phyloP scores from a whole-genome alignment of 176 grass and related monocot genomes.

The Saccharum officinarum region DNA sequence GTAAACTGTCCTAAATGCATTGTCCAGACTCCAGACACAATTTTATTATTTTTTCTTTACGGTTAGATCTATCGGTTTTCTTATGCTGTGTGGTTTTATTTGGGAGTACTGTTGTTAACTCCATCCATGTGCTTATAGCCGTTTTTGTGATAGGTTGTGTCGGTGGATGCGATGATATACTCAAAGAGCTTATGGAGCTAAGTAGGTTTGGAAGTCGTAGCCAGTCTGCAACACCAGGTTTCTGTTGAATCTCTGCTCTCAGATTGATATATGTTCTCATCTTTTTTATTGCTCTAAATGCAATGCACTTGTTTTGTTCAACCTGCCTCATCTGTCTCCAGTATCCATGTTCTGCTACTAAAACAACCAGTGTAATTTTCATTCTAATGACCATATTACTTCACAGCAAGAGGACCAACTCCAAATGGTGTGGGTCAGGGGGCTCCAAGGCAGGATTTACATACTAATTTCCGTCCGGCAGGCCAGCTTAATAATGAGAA shows the following conservation, averaged over 20 bases:
- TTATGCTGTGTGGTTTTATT: not conserved
- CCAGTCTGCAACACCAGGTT: constrained; percentile 63
- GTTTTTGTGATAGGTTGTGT: constrained; percentile 66
- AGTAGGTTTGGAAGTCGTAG: constrained; percentile 66
- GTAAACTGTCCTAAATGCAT: constrained; percentile 43
- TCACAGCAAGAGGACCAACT: constrained; percentile 66
- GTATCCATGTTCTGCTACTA: not conserved
- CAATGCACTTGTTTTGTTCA: not conserved
- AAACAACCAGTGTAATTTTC: not conserved
- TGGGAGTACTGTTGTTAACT: not conserved
- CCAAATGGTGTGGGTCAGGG: constrained; percentile 40
- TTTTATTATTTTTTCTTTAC: not conserved
- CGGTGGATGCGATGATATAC: constrained; percentile 85
- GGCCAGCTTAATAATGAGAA: constrained; percentile 60
- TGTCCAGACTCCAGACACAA: not conserved
- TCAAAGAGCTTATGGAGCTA: constrained; percentile 81
- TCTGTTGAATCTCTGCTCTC: constrained; percentile 12
- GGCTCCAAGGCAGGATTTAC: constrained; percentile 54
- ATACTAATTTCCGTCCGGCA: constrained; percentile 46
- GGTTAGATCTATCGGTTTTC: not conserved
- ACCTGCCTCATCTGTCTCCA: not conserved
- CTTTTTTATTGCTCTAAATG: constrained; percentile 5
- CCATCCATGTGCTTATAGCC: not conserved
- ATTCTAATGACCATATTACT: constrained; percentile 18
- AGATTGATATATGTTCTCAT: not conserved